phyloP scores from a whole-genome alignment of 129 eudicot genomes.

The Gnaphalium uliginosum region DNA sequence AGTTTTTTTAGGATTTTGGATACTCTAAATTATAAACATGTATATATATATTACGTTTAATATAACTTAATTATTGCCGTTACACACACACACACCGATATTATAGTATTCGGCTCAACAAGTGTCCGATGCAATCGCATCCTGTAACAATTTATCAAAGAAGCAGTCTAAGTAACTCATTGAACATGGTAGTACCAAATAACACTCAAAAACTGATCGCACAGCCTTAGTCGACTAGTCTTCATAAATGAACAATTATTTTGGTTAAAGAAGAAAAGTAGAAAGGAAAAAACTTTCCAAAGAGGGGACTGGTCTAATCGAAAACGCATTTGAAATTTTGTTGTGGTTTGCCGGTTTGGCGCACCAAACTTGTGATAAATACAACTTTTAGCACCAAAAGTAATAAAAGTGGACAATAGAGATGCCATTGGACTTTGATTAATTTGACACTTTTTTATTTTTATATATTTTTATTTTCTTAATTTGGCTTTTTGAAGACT shows the following conservation, averaged over 20 bases:
- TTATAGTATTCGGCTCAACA: too few species aligned
- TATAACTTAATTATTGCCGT: too few species aligned
- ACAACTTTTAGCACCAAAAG: constrained; percentile 34
- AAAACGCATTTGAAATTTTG: constrained; percentile 29
- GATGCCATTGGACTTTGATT: constrained; percentile 18
- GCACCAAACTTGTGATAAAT: constrained; percentile 32
- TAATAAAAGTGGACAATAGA: constrained; percentile 21
- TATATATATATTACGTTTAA: too few species aligned
- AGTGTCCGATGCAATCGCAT: too few species aligned
- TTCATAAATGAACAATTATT: neutral
- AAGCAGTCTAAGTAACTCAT: too few species aligned
- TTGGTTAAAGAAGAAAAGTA: neutral
- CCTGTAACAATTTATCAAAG: too few species aligned
- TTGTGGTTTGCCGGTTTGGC: constrained; percentile 37
- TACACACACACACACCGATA: too few species aligned
- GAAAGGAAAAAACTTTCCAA: neutral
- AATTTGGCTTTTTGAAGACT: constrained; percentile 2
- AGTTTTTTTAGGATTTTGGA: too few species aligned
- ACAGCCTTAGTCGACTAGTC: neutral
- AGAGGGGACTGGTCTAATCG: constrained; percentile 9
- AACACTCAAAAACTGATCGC: neutral
- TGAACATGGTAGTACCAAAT: too few species aligned
- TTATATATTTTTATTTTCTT: too few species aligned
- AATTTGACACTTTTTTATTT: neutral
- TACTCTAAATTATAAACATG: too few species aligned